These are phyloP conservation scores for Irpex sp. DNA, from an alignment of 1,284 basidiomycete genomes.

Conservation along the genomic window DNA sequence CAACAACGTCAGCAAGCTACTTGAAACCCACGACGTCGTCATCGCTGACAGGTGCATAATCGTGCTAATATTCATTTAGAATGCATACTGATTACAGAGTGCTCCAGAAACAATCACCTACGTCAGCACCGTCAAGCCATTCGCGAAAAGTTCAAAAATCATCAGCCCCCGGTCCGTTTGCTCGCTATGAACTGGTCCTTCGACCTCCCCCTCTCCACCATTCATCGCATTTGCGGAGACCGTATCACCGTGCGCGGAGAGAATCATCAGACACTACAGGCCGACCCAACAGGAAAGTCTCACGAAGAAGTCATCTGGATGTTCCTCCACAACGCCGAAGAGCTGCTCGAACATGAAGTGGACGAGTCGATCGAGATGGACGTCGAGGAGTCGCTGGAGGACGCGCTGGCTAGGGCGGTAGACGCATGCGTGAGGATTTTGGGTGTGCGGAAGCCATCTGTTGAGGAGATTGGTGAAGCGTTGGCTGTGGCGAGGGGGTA, in stretches of 20 bases:
- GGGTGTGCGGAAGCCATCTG: constrained; percentile 48
- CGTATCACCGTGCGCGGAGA: constrained; percentile 74
- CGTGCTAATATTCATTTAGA: neutral
- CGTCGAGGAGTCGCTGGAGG: constrained; percentile 50
- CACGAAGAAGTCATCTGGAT: constrained; percentile 84
- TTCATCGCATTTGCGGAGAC: constrained; percentile 76
- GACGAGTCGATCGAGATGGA: constrained; percentile 68
- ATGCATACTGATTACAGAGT: neutral
- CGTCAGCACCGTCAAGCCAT: constrained; percentile 72
- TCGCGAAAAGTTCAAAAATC: constrained; percentile 45
- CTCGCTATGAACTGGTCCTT: constrained; percentile 80
- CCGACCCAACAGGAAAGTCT: constrained; percentile 44
- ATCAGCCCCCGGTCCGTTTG: constrained; percentile 56
- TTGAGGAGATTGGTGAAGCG: constrained; percentile 59
- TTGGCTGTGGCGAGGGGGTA: constrained; percentile 55
- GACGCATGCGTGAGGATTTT: constrained; percentile 52
- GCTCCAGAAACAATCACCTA: constrained; percentile 84
- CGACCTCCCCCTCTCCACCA: constrained; percentile 46
- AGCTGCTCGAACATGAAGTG: constrained; percentile 63
- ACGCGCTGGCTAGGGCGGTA: constrained; percentile 57
- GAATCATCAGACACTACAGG: constrained; percentile 80
- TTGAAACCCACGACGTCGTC: constrained; percentile 71
- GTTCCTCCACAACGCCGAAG: constrained; percentile 70
- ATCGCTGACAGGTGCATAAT: constrained; percentile 81
- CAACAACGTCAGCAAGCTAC: constrained; percentile 64